These are phyloP conservation scores for Plectosphaerella sp. DNA, from an alignment of 2,329 filamentous ascomycete genomes.

Conservation along the genomic window DNA sequence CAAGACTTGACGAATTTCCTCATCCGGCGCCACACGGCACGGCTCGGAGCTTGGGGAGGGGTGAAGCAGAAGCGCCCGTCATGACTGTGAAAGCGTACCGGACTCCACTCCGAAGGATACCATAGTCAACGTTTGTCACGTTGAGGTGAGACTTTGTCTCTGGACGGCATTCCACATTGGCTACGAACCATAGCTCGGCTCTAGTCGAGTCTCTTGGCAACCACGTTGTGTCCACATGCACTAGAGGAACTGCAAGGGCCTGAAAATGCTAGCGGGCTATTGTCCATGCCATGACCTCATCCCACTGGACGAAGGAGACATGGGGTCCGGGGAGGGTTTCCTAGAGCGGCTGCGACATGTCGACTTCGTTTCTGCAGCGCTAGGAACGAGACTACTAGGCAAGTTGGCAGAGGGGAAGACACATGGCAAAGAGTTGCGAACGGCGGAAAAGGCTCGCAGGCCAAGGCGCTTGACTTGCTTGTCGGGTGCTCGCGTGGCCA, in stretches of 20 bases:
- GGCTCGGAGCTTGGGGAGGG: background rate
- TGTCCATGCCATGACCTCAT: background rate
- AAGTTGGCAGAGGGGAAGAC: background rate
- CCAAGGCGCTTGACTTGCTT: background rate
- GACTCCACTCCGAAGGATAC: too few species aligned
- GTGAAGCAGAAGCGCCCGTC: too few species aligned
- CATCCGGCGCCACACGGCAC: background rate
- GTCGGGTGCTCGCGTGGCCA: too few species aligned
- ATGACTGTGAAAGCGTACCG: too few species aligned
- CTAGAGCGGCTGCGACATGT: background rate
- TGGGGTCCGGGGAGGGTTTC: background rate
- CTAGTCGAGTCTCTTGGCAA: background rate
- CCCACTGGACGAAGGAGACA: background rate
- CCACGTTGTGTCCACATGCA: background rate
- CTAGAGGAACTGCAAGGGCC: background rate
- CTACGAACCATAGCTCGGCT: background rate
- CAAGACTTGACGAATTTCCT: background rate
- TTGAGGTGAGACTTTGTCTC: slow-evolving; percentile 1
- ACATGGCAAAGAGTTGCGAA: background rate
- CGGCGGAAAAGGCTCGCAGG: background rate
- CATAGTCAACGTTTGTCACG: background rate
- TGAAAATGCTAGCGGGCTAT: background rate
- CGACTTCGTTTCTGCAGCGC: background rate
- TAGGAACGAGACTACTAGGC: too few species aligned
- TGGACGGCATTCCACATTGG: background rate